Evolutionary conservation across 2,329 filamentous ascomycete genomes (phyloP).

Genomic region (Colletotrichum agaves): DNA sequence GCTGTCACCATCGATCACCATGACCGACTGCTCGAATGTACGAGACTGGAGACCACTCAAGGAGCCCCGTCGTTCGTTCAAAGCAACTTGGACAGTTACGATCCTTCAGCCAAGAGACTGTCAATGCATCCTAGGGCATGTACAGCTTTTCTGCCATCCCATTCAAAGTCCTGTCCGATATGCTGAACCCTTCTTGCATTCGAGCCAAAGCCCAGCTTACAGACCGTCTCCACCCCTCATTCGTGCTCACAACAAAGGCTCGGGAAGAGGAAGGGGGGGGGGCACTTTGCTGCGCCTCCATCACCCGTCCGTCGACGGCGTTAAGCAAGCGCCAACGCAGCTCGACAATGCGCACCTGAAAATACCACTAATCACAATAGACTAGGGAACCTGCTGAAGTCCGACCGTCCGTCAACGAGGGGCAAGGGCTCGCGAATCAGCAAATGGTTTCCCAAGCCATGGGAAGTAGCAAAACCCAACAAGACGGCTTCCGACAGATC

Average conservation of each 20-base stretch:
- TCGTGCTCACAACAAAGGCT: background rate
- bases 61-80: background rate
- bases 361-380: constrained; percentile 1
- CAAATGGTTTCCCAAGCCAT: background rate
- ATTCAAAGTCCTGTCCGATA: background rate
- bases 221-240: background rate
- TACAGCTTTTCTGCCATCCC: background rate
- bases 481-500: background rate
- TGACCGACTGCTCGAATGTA: background rate
- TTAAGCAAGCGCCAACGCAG: constrained; percentile 8
- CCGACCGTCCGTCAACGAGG: constrained; percentile 19
- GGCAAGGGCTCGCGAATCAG: background rate
- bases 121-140: constrained; percentile 6
- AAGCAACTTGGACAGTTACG: background rate
- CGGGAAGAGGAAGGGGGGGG: too few relatives aligned
- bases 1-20: background rate
- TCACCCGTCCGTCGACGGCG: constrained; percentile 28
- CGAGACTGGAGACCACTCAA: background rate
- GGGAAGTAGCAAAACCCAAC: background rate
- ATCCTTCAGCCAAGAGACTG: background rate
- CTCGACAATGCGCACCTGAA: constrained; percentile 25
- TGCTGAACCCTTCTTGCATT: constrained; percentile 3
- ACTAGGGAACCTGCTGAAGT: background rate
- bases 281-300: constrained; percentile 21
- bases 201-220: background rate